Conservation (phyloP, 1,139 yeast species). For the Tardiomyces depauwii region DNA sequence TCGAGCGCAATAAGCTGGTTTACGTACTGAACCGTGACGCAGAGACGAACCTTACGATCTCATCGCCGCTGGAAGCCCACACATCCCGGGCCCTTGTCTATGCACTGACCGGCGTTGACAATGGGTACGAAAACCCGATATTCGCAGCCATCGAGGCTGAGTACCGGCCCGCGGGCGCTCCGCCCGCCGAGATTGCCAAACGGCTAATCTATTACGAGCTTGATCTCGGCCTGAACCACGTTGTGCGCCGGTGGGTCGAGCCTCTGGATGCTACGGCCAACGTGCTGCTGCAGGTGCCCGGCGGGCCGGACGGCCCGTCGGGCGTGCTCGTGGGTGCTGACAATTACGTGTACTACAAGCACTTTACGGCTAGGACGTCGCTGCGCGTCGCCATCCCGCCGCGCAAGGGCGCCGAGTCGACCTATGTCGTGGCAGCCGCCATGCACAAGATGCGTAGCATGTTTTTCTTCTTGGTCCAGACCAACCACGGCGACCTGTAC, state of each 20-base stretch:
- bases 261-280: slow-evolving; percentile 33
- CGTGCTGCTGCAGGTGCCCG: slow-evolving; percentile 35
- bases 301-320: slow-evolving; percentile 48
- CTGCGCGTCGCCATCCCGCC: slow-evolving; percentile 33
- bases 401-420: slow-evolving; percentile 16
- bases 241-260: slow-evolving; percentile 41
- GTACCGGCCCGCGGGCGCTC: slow-evolving; percentile 22
- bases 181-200: slow-evolving; percentile 18
- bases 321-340: slow-evolving; percentile 45
- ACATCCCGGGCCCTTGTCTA: slow-evolving; percentile 45
- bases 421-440: slow-evolving; percentile 4
- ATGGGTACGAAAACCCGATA: slow-evolving; percentile 68
- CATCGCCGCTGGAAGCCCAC: slow-evolving; percentile 68
- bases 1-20: slow-evolving; percentile 62
- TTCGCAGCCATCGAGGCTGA: slow-evolving; percentile 77
- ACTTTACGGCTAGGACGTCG: slow-evolving; percentile 32
- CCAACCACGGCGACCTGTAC: slow-evolving; percentile 64
- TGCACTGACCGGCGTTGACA: slow-evolving; percentile 50
- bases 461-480: slow-evolving; percentile 67
- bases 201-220: slow-evolving; percentile 60
- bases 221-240: slow-evolving; percentile 76
- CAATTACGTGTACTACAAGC: slow-evolving; percentile 36
- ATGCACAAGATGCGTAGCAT: slow-evolving; percentile 36
- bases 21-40: slow-evolving; percentile 44
- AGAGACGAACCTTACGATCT: slow-evolving; percentile 37